Evolutionary conservation across 768 basidiomycete species (phyloP).

Genomic region (Calocybe cyanea): DNA sequence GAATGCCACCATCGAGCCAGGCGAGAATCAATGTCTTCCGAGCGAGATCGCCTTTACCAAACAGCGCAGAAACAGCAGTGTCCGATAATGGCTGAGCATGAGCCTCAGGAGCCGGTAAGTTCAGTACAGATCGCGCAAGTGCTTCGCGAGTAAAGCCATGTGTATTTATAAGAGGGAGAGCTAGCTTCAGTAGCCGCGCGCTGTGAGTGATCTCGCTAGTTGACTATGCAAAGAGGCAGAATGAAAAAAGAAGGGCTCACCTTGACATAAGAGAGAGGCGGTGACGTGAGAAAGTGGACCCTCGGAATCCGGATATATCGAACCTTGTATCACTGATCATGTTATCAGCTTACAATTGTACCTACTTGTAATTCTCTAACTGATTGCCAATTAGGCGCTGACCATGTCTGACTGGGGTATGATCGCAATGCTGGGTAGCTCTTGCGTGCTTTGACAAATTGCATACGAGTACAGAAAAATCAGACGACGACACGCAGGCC

Average conservation of each 20-base stretch:
- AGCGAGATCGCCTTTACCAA: slow-evolving; percentile 67
- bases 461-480: slow-evolving; percentile 22
- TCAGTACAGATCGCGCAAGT: slow-evolving; percentile 59
- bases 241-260: slow-evolving; percentile 5
- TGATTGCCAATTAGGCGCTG: slow-evolving; percentile 7
- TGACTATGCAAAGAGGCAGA: neutral
- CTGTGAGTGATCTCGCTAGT: slow-evolving; percentile 15
- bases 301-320: slow-evolving; percentile 14
- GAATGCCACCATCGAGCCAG: slow-evolving; percentile 68
- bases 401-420: slow-evolving; percentile 42
- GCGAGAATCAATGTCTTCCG: slow-evolving; percentile 61
- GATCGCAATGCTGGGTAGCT: slow-evolving; percentile 3
- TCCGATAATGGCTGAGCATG: slow-evolving; percentile 65
- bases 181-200: slow-evolving; percentile 49
- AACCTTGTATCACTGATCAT: slow-evolving; percentile 24
- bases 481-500: slow-evolving; percentile 33
- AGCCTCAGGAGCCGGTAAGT: slow-evolving; percentile 40
- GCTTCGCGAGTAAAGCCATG: slow-evolving; percentile 76
- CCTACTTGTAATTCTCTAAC: slow-evolving; percentile 10
- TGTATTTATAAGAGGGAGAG: slow-evolving; percentile 58
- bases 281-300: slow-evolving; percentile 20
- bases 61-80: slow-evolving; percentile 65
- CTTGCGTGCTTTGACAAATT: slow-evolving; percentile 1
- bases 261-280: slow-evolving; percentile 17
- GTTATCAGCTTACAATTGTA: slow-evolving; percentile 11